A percentile compares a stretch with the other conserved stretches of the same genome.
These are phyloP conservation scores for Hymenoscyphus scutula DNA, from an alignment of 2,329 filamentous ascomycete species.

Conservation along the genomic window DNA sequence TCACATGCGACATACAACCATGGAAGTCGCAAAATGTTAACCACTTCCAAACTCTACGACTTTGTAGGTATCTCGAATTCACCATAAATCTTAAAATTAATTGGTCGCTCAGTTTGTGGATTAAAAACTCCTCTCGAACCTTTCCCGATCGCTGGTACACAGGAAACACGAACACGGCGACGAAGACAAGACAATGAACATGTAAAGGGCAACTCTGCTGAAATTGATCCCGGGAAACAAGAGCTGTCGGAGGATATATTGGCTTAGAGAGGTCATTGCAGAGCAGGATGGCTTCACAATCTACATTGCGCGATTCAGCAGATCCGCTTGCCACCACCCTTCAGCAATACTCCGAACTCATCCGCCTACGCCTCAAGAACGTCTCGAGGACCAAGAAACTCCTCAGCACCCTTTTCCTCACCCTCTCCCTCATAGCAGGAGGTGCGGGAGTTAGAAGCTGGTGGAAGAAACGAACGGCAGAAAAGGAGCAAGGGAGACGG, in stretches of 20 bases:
- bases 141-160: neutral
- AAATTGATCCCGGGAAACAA: neutral
- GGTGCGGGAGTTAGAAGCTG: conserved; percentile 76
- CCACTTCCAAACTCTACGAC: neutral
- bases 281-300: conserved; percentile 75
- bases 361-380: conserved; percentile 54
- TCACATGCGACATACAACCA: conserved; percentile 16
- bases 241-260: neutral
- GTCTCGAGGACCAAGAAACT: conserved; percentile 72
- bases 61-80: neutral
- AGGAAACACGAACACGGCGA: neutral
- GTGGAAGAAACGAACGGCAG: conserved; percentile 70
- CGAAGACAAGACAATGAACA: conserved; percentile 1
- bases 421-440: conserved; percentile 73
- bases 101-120: neutral
- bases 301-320: conserved; percentile 70
- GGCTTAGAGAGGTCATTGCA: neutral
- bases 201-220: neutral
- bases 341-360: conserved; percentile 55
- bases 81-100: neutral
- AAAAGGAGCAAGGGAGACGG: conserved; percentile 78
- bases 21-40: neutral
- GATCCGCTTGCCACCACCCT: conserved; percentile 65
- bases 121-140: neutral
- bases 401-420: conserved; percentile 71